Evolutionary conservation across 2,329 filamentous ascomycete species (phyloP), one percentile per base, ranked within the genome.

Genomic region (Aspergillus sp.): DNA sequence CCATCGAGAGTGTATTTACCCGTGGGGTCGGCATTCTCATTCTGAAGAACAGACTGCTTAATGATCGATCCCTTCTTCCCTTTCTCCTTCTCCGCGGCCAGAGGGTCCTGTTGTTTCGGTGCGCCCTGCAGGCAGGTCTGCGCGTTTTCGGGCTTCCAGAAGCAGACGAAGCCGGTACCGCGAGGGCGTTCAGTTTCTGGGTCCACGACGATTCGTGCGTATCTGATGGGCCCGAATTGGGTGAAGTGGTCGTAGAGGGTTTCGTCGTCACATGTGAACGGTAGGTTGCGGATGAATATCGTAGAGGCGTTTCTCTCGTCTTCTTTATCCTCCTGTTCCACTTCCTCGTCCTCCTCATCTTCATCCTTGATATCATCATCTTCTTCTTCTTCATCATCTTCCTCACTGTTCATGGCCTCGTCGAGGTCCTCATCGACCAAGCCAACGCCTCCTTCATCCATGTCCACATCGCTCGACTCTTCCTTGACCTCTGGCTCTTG

Each of bases 81-180:
- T 32, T 67, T 69, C 11, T 72, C 69, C 53, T 74, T 69, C 47
- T 70, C 67, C 18, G 80, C 76, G 58, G 81, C 76, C 30, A 79
- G 74, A 11, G 64, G 57, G n/a, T 73, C 65, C 1, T 68, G 67
- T 30, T 71, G 73, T 24, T 83, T 85, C 0, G 95, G 95, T 2
- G 92, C 90, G 13, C 80, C 82, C 62, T 86, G 88, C 60, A 97
- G 80, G 71, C 95, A 98, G 18, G 81, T 74, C 69, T 88, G 86
- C 63, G 88, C 90, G 69, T 96, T 91, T 18, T 89, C 85, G 38
- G 81, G 78, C 49, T 89, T 87, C 76, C 88, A 88, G 77, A 99
- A 99, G 77, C 91, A 96, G 30, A 98, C 93, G 68, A 99, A 99
- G 4, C 89, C 95, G 32, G 93, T 98, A 24, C 95, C 95, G 48